Base-by-base conservation (phyloP, 768 basidiomycete genomes). In the Glaciozyma martinii region DNA sequence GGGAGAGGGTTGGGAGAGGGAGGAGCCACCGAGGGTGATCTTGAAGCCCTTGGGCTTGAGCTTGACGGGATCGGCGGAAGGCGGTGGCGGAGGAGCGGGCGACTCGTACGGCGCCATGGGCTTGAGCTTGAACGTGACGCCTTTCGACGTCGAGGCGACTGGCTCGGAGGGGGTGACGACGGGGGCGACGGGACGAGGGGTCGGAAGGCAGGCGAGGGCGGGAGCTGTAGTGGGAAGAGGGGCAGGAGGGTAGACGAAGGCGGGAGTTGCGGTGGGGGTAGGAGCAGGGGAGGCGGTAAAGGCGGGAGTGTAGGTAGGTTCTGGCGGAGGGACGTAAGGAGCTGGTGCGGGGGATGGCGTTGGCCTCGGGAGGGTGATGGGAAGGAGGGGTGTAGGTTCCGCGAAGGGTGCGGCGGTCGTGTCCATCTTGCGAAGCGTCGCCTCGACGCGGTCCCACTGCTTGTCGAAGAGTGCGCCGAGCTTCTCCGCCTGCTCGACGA, bases 381-480 rank as follows among this genome's bases (percentile, higher is more conserved):
- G 15, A 55, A 57, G 13, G 60, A 52, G 9, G 57, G 21, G 40
- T 21, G 1, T 50, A n/a, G 3, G 37, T 21, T 19, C 56, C 15
- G 7, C 32, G 16, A 21, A 2, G 29, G 33, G 18, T 5, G 23
- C 21, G 61, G 49, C 49, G 16, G 27, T 37, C 66, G 81, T 81
- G 72, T 83, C 81, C 44, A 75, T 75, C 59, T 74, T 75, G 3
- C 78, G 86, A 21, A 90, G 78, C 1, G 89, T 90, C 78, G 89
- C 88, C 76, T 86, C 86, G 75, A 89, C 88, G 57, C 88, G 84
- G 18, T 82, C 79, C 94, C 94, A 98, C 76, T 87, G 81, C 78
- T 88, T 89, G 69, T 94, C 87, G 71, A 97, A 94, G 73, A 87
- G 85, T 0, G 78, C 80, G 71, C 94, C 89, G 47, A 97, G 78